A percentile compares a stretch with the other conserved stretches of the same genome.
phyloP scores from a whole-genome alignment of 192 early-diverging fungal genomes.

The Chytriomyces sp. region DNA sequence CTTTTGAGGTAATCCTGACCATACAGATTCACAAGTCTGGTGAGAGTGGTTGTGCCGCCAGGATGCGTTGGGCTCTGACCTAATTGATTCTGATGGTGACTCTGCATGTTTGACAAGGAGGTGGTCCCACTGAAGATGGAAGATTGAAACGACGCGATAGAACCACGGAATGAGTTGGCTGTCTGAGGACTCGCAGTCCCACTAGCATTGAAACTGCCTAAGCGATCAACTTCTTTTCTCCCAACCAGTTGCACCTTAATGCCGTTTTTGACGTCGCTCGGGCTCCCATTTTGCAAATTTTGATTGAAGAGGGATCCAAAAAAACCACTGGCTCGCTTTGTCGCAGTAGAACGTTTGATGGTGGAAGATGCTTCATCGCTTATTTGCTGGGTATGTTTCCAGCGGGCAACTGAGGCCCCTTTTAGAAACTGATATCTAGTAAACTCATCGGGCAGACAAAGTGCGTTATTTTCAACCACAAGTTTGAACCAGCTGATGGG shows the following conservation, averaged over 20 bases:
- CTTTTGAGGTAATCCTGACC: slow-evolving; percentile 15
- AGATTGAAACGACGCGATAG: background rate
- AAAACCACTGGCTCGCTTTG: background rate
- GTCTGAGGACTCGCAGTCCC: background rate
- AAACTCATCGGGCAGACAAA: slow-evolving; percentile 43
- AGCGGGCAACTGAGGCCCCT: slow-evolving; percentile 26
- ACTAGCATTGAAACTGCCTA: background rate
- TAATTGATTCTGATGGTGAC: background rate
- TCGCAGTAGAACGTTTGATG: background rate
- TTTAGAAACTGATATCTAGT: slow-evolving; percentile 49
- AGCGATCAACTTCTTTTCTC: background rate
- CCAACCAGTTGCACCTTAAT: too few relatives aligned
- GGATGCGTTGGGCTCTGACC: background rate
- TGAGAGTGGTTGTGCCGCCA: too few relatives aligned
- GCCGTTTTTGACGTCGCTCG: slow-evolving; percentile 3
- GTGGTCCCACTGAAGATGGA: background rate
- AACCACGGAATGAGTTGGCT: background rate
- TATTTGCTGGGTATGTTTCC: slow-evolving; percentile 3
- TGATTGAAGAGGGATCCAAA: background rate
- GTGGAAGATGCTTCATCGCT: background rate
- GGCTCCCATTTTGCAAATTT: background rate
- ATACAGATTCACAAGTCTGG: slow-evolving; percentile 29
- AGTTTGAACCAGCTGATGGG: slow-evolving; percentile 28
- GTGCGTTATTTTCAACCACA: slow-evolving; percentile 26
- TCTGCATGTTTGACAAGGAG: background rate